Conservation (phyloP, 1,139 yeast species). For the Suhomyces taliae region DNA sequence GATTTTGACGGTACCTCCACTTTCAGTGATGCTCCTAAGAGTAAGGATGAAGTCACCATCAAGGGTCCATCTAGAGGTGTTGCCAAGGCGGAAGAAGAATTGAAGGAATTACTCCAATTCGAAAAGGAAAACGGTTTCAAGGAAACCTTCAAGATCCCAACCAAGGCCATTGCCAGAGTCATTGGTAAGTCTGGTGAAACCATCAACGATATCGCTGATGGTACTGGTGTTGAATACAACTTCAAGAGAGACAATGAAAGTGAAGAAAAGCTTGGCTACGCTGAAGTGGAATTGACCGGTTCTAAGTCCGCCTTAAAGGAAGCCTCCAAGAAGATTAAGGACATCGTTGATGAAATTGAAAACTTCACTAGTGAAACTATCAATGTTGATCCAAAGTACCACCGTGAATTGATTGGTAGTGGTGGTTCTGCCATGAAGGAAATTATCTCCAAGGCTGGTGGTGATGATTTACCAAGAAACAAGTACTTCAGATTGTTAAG, state of each 20-base stretch:
- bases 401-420: constrained; percentile 77
- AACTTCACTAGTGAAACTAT: constrained; percentile 63
- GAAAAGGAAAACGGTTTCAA: constrained; percentile 85
- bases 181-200: constrained; percentile 89
- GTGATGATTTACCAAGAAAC: constrained; percentile 48
- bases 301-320: constrained; percentile 76
- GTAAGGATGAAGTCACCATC: constrained; percentile 68
- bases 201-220: constrained; percentile 80
- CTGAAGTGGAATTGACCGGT: constrained; percentile 74
- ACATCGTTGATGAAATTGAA: constrained; percentile 64
- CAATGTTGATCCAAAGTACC: constrained; percentile 76
- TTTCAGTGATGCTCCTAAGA: constrained; percentile 37
- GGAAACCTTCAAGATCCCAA: constrained; percentile 63
- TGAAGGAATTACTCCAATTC: constrained; percentile 78
- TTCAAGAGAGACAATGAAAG: constrained; percentile 51
- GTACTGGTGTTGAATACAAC: constrained; percentile 73
- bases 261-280: constrained; percentile 44
- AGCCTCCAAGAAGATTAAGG: constrained; percentile 64
- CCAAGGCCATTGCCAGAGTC: constrained; percentile 72
- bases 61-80: constrained; percentile 94
- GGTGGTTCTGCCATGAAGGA: constrained; percentile 76
- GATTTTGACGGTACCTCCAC: constrained; percentile 31
- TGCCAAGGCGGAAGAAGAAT: constrained; percentile 80
- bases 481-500: constrained; percentile 61
- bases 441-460: constrained; percentile 80